Evolutionary conservation across 768 basidiomycete species (phyloP), one percentile per base, ranked within the genome.

Genomic region (Harrya chromipes): DNA sequence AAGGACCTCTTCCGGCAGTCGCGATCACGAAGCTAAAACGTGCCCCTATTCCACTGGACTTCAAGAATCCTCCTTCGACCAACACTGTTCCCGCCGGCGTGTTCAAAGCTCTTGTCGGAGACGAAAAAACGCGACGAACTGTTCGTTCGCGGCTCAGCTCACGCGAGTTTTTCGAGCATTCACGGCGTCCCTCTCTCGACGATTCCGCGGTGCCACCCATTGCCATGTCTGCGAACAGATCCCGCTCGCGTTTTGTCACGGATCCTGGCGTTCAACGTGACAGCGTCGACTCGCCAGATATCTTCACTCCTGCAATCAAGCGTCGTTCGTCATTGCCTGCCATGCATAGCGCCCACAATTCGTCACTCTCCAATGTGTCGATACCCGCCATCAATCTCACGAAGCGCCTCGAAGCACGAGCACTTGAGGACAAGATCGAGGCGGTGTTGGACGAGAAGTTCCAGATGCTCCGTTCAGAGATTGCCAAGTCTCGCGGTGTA

Each of bases 31-130:
- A 73, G 55, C 59, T 74, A 31, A 86, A 81, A 63, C 84, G 86
- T 38, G 81, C 87, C 6, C 90, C 87, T 10, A 83, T 90, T 49
- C 88, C 87, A 14, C 63, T 81, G n/a, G 88, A 91, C 65, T 93
- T 90, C 72, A 82, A 74, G 60, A 81, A 81, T 50, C 76, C 82
- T 16, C 66, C 75, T 12, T 77, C 78, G 14, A 81, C 73, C 29
- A 90, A 88, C 58, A 92, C 87, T 6, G 84, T 91, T 9, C 90
- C 90, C 17, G 90, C 90, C 29, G 88, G 88, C 2, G 61, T 92
- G 48, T 93, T 93, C 78, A 91, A 91, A 70, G 86, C 87, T 11
- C 74, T 90, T 43, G 82, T 78, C 23, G 62, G 61, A 17, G 87
- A 90, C 39, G 87, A 87, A 53, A 76, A 84, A 38, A 83, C 84